A percentile compares a stretch with the other conserved stretches of the same genome.
Evolutionary conservation across 176 grass and related monocot species (phyloP).

Genomic region (Avena insularis): DNA sequence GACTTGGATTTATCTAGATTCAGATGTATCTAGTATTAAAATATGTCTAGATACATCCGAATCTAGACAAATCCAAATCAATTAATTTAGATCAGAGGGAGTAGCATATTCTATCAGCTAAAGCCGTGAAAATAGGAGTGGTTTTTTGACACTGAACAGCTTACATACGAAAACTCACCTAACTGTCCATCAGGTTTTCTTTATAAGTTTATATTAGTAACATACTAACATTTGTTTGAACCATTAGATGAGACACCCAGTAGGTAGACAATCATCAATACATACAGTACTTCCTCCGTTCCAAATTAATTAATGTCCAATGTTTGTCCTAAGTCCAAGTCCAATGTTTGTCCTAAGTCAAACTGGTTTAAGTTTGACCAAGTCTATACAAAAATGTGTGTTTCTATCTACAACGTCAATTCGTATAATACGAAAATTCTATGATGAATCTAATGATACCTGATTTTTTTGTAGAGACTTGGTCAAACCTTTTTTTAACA

Average conservation of each 20-base stretch:
- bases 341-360: not conserved
- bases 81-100: too few species aligned
- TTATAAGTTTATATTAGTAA: not conserved
- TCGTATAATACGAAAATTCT: not conserved
- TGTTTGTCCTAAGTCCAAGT: not conserved
- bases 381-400: not conserved
- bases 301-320: not conserved
- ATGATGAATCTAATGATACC: not conserved
- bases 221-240: conserved; percentile 1
- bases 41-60: too few species aligned
- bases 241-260: conserved; percentile 3
- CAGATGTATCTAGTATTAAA: too few species aligned
- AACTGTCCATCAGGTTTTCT: not conserved
- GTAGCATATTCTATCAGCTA: conserved; percentile 5
- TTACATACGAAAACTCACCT: conserved; percentile 1
- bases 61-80: too few species aligned
- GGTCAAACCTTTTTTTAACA: not conserved
- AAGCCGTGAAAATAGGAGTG: conserved; percentile 11
- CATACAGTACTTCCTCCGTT: not conserved
- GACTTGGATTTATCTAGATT: too few species aligned
- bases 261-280: not conserved
- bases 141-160: not conserved
- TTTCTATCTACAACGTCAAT: not conserved
- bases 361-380: not conserved
- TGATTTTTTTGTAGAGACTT: not conserved